Conservation (phyloP, 441 rosid genomes). For the Hura crepitans region DNA sequence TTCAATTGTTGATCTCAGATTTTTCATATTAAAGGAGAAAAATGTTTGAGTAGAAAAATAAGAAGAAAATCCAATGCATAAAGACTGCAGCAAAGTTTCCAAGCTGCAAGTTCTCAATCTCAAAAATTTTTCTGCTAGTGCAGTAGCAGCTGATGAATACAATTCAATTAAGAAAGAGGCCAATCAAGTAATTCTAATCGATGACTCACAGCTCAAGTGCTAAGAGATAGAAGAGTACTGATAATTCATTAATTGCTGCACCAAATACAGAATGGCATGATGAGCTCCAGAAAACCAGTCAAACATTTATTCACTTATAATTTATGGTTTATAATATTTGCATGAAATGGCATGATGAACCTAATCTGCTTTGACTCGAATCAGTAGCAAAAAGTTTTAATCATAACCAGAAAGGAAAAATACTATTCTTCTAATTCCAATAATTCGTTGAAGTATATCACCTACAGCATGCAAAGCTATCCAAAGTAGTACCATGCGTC, state of each 20-base stretch:
- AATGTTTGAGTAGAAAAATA: neutral
- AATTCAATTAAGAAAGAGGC: neutral
- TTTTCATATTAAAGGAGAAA: neutral
- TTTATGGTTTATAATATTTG: neutral
- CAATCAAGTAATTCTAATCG: neutral
- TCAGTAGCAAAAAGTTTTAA: neutral
- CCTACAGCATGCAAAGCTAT: slow-evolving; percentile 25
- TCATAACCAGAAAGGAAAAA: neutral
- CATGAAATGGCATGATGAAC: neutral
- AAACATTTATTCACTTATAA: neutral
- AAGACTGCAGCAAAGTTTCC: neutral
- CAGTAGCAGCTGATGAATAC: neutral
- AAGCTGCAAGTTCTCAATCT: neutral
- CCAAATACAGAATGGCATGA: neutral
- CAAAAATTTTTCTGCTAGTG: neutral
- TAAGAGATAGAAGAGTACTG: neutral
- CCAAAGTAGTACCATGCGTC: slow-evolving; percentile 80
- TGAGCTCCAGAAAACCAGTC: neutral
- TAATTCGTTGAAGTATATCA: neutral
- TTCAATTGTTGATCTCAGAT: neutral
- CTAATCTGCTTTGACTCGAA: neutral
- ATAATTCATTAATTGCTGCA: neutral
- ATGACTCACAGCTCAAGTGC: neutral
- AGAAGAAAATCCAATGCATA: neutral
- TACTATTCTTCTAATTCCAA: neutral